Evolutionary conservation across 83 land plant genomes (phyloP), one percentile per base, ranked within the genome.

Genomic region (Picea abies): DNA sequence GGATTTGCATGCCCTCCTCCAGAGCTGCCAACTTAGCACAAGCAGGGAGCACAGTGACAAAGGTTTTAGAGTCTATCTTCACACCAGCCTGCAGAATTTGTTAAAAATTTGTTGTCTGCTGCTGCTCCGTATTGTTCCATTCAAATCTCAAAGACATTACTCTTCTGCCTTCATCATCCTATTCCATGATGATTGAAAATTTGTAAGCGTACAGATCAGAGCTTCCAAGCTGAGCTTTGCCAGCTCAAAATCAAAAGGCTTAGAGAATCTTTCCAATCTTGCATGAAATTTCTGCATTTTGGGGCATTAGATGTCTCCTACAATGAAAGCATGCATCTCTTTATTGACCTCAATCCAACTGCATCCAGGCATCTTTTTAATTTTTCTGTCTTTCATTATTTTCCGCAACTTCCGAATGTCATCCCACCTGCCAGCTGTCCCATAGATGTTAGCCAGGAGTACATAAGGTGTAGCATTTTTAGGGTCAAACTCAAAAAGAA

Each of bases 351-450:
- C 91, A 60, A 90, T 84, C 60, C 89, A 87, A 56, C 87, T 90
- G 87, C 91, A 90, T 6, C 89, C 87, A 22, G 89, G 89, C 9
- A 89, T 85, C 79, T 90, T 90, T 67, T 37, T 85, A 82, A 90
- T 61, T 80, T 84, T 87, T 66, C 69, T 87, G 25, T 83, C 85
- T 78, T 82, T 83, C n/a, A 89, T 87, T 75, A 85, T 60, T 63
- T 82, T 80, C 81, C 89, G 85, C 63, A 90, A 82, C 39, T 80
- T 76, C 29, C 83, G 72, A 29, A 87, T 87, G 15, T 89, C 85
- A 19, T 85, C 85, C 91, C 89, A 90, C 47, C 80, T 80, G 58
- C 89, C 87, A 20, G 60, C 41, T 52, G 83, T 84, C 73, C 85
- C 91, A 85, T 90, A 90, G 3, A 87, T 87, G 72, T 90, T 90